Conservation (phyloP, 1,284 basidiomycete species). For the Gomphus bonarii region DNA sequence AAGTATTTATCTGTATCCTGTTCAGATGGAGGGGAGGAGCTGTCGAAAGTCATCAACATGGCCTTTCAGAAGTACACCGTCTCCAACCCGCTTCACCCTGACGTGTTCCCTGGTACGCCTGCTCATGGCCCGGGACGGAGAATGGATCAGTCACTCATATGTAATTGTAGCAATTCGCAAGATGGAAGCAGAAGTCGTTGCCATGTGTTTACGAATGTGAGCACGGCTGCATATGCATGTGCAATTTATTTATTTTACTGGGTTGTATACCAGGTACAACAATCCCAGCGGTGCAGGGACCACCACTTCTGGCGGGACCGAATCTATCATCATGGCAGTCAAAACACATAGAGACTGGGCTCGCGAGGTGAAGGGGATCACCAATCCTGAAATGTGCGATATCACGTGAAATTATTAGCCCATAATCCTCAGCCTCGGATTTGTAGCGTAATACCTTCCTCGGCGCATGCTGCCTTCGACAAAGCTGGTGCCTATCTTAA, state of each 20-base stretch:
- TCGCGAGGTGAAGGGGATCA: conserved; percentile 74
- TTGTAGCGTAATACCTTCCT: conserved; percentile 68
- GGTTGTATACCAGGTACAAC: conserved; percentile 46
- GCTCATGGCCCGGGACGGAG: conserved; percentile 11
- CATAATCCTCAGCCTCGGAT: conserved; percentile 6
- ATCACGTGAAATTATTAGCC: not conserved
- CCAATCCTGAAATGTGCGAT: conserved; percentile 82
- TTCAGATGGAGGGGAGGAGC: conserved; percentile 74
- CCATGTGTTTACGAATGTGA: conserved; percentile 80
- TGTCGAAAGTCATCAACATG: conserved; percentile 60
- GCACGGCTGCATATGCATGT: conserved; percentile 12
- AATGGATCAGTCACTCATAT: not conserved
- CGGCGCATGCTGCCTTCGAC: conserved; percentile 92
- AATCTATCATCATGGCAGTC: conserved; percentile 90
- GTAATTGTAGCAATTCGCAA: conserved; percentile 59
- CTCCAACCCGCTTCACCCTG: conserved; percentile 91
- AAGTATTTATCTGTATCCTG: conserved; percentile 7
- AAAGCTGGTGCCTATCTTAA: conserved; percentile 87
- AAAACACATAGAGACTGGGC: conserved; percentile 97
- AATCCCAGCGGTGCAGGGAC: conserved; percentile 79
- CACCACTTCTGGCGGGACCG: conserved; percentile 93
- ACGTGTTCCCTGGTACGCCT: conserved; percentile 72
- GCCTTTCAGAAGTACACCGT: conserved; percentile 66
- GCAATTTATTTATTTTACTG: conserved; percentile 10
- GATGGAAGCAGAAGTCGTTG: conserved; percentile 96